Conservation (phyloP, 306 rosid genomes). For the Nissolia schottii region DNA sequence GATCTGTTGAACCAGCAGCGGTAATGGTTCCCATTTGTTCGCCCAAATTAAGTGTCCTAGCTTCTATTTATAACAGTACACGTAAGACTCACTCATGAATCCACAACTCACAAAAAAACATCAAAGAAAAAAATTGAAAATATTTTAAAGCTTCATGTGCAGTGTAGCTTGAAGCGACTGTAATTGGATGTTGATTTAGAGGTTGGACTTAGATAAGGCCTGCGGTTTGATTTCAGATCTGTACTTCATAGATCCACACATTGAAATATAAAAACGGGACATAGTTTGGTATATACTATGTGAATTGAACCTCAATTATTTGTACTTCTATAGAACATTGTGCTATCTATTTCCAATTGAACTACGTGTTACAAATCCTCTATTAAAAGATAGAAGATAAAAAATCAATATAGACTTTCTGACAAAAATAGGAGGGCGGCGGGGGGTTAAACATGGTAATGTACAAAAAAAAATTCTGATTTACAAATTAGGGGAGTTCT, state of each 20-base stretch:
- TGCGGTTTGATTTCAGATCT: neutral
- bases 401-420: neutral
- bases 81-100: neutral
- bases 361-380: slow-evolving; percentile 26
- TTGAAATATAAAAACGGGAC: neutral
- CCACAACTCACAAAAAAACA: too few species aligned
- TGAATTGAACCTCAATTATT: neutral
- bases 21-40: too few species aligned
- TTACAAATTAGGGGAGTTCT: slow-evolving; percentile 35
- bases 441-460: slow-evolving; percentile 26
- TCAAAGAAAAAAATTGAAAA: too few species aligned
- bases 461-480: slow-evolving; percentile 41
- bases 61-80: too few species aligned
- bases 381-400: neutral
- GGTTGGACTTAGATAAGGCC: neutral
- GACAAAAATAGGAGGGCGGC: neutral
- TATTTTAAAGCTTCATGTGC: neutral
- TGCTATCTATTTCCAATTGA: slow-evolving; percentile 28
- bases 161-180: neutral
- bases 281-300: neutral
- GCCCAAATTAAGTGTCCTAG: too few species aligned
- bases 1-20: too few species aligned
- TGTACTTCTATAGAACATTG: neutral
- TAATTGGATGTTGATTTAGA: neutral
- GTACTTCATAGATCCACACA: neutral